phyloP scores from a whole-genome alignment of 2,329 filamentous ascomycete species.

The Scolecobasidium constrictum region DNA sequence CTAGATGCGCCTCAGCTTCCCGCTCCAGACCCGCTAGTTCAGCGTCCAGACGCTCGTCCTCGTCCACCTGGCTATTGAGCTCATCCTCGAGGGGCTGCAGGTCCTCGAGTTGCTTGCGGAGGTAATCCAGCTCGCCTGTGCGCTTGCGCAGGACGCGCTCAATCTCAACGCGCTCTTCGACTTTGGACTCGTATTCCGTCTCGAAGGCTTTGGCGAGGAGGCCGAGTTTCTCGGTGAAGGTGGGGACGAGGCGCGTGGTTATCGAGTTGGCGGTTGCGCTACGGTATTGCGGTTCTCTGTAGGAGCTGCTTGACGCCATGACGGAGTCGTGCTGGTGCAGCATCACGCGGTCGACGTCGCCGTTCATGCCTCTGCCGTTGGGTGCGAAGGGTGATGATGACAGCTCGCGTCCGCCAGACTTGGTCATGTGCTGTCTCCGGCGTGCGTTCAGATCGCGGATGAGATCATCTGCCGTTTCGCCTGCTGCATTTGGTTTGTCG shows the following conservation, averaged over 20 bases:
- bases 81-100: constrained; percentile 21
- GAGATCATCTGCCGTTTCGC: constrained; percentile 74
- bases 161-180: constrained; percentile 38
- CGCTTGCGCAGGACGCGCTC: constrained; percentile 45
- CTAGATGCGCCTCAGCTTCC: constrained; percentile 32
- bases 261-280: constrained; percentile 44
- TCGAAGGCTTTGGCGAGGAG: constrained; percentile 48
- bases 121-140: constrained; percentile 52
- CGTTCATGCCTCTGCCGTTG: constrained; percentile 19
- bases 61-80: background rate
- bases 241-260: constrained; percentile 50
- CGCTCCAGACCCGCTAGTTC: constrained; percentile 10
- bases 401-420: constrained; percentile 46
- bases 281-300: constrained; percentile 21
- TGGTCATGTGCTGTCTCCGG: constrained; percentile 44
- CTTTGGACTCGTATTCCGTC: constrained; percentile 63
- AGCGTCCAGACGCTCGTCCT: constrained; percentile 5
- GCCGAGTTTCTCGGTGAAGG: constrained; percentile 37
- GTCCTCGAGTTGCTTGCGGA: constrained; percentile 47
- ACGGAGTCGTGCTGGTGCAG: background rate
- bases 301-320: constrained; percentile 6
- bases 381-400: constrained; percentile 56
- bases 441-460: constrained; percentile 62
- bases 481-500: constrained; percentile 70
- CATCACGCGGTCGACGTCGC: background rate